Conservation (phyloP, 1,139 yeast species). For the Debaryomycetaceae sp. region DNA sequence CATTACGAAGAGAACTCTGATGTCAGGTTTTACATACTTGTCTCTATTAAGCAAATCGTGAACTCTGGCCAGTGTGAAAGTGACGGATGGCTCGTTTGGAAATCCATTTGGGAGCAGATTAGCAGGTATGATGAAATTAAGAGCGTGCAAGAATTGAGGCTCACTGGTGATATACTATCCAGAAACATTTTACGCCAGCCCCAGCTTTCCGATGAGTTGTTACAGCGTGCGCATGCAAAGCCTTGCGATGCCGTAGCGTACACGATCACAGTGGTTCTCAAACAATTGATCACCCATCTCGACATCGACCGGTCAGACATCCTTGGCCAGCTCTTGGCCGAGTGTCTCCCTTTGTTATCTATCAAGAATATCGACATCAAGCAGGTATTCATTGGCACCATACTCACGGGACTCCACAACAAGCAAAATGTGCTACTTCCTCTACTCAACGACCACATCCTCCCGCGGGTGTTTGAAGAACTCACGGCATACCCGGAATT, state of each 20-base stretch:
- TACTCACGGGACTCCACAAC: constrained; percentile 62
- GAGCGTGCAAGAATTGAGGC: constrained; percentile 21
- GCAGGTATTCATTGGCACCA: constrained; percentile 56
- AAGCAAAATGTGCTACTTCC: constrained; percentile 57
- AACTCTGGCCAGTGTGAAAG: constrained; percentile 10
- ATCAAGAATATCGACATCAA: constrained; percentile 39
- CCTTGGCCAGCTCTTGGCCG: constrained; percentile 10
- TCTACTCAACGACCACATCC: constrained; percentile 64
- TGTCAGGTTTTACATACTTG: constrained; percentile 28
- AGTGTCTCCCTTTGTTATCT: constrained; percentile 16
- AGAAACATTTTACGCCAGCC: constrained; percentile 16
- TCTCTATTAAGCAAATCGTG: constrained; percentile 38
- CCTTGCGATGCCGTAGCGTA: constrained; percentile 16
- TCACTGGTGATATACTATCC: constrained; percentile 31
- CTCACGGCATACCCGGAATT: constrained; percentile 54
- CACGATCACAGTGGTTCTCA: constrained; percentile 32
- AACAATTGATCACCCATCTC: constrained; percentile 25
- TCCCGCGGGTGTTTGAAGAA: constrained; percentile 55
- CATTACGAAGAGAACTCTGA: constrained; percentile 17
- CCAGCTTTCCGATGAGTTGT: constrained; percentile 9
- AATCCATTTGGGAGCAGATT: constrained; percentile 14
- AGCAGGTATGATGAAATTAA: constrained; percentile 8
- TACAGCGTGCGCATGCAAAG: neutral
- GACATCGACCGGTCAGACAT: constrained; percentile 9
- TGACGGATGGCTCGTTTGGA: constrained; percentile 13